Base-by-base conservation (phyloP, 1,284 basidiomycete genomes). In the Trichosporon coremiiforme region DNA sequence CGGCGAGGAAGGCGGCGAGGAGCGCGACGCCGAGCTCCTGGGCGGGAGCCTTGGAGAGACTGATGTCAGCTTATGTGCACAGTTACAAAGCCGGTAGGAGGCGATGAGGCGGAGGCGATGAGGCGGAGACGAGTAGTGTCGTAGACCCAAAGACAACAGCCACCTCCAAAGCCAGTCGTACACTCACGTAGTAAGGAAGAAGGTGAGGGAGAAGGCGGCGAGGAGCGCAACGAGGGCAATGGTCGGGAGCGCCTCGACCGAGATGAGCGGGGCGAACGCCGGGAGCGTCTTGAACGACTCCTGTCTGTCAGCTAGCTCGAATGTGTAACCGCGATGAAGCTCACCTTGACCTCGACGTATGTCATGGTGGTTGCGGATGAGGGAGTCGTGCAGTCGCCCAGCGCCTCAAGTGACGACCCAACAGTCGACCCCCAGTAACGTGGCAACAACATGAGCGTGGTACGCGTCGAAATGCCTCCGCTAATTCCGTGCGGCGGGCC, bases 121-220 rank as follows among this genome's bases (percentile, higher is more conserved):
- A 35, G 33, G 33, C 7, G 33, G 33, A 35, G 33, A 35, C 5
- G 33, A 35, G 25, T 25, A 25, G 25, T 25, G 25, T 25, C 25
- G 25, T 25, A 25, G 25, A 25, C 25, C 25, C 25, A 25, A 25
- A 25, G 25, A 25, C 25, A 25, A 25, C 25, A 25, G 25, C 25
- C 25, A 25, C 25, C 25, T 25, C 25, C 25, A 25, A 25, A 25
- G 3, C 25, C 25, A 25, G 25, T 25, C 25, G 25, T 15, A 13
- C 15, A 82, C 85, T 78, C 80, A 94, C 94, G 92, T 95, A 70
- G 93, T 90, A 82, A 93, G 93, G 85, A 94, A 92, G 85, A 95
- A 95, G 0, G 90, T 88, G 65, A 95, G 88, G 22, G 80, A 87
- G 78, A 96, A 95, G 1, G 93, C 93, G 29, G 87, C 83, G 1